Base-by-base conservation (phyloP, 2,329 filamentous ascomycete genomes). In the Penicillium fuscoglaucum region DNA sequence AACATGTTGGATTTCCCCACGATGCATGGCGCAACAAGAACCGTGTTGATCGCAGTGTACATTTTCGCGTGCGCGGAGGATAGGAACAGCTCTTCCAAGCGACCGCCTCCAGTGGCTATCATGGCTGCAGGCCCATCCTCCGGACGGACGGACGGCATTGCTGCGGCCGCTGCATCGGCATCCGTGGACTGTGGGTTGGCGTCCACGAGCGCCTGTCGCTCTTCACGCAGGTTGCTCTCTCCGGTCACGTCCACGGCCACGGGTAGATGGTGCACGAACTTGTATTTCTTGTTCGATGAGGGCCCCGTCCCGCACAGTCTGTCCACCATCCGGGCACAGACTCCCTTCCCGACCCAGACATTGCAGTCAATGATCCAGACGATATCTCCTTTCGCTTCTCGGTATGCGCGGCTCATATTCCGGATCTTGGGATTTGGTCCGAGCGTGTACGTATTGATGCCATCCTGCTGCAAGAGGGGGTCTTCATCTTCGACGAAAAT, bases 1-100 rank as follows among this genome's bases (percentile, higher is more conserved):
- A 98, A 99, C 93, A 99, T 98, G 78, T 96, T 98, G 69, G 91
- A 96, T 79, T 99, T 99, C 51, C 95, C 95, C 24, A 98, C 89
- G 58, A 96, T 89, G 75, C 95, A 99, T 9, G 96, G 95, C 0
- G 95, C 95, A 52, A 98, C 79, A 4, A 90, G 84, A 17, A 97
- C 91, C 0, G 91, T 90, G 76, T 98, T 98, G 82, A 99, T 99
- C 61, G 93, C 95, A 9, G 89, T 89, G 79, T 99, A 99, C 81
- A 99, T 98, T 72, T 99, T 99, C 67, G 92, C 91, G 74, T 99
- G 95, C 0, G 91, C 87, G 0, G 92, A 95, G 0, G 91, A 88
- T 83, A 99, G 90, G 78, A 98, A 99, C 75, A 93, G 86, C 72
- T 99, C 95, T 72, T 99, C 95, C 0, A 99, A 82, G 0, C 92